Base-by-base conservation (phyloP, 1,284 basidiomycete species). In the Leucoagaricus sp. region DNA sequence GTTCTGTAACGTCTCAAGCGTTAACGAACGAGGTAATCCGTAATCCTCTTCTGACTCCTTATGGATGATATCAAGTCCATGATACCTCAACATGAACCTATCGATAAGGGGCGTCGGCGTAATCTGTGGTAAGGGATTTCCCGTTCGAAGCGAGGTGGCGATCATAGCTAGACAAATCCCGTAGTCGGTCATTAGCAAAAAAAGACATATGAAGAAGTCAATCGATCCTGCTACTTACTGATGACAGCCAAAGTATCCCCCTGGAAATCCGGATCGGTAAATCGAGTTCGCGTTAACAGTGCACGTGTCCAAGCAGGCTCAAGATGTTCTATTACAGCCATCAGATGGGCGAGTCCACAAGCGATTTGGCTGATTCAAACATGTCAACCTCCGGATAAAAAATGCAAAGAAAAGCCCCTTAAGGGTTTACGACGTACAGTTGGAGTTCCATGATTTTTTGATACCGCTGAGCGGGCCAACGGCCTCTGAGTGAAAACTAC, bases 241-340 rank as follows among this genome's bases (percentile, higher is more conserved):
- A 93, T 85, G 12, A 93, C 87, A 9, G 90, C 88, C 10, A 94
- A 75, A 8, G 92, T 79, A 60, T 94, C 93, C 2, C 92, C 93
- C 58, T 94, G 84, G 64, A 95, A 95, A 60, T 87, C 82, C 0
- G 89, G 82, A 67, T 95, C 91, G 12, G 87, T 73, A 60, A 95
- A 83, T 1, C 91, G 79, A 0, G 91, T 92, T 19, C 92, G 75
- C 17, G 81, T 80, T 15, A 95, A 76, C 59, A 94, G 85, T 0
- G 92, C 93, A 26, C 80, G 81, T 17, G 83, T 81, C 92, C 89
- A 95, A 13, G 81, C 74, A 0, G 84, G 82, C 52, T 91, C 86
- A 49, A 91, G 74, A 58, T 85, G 80, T 57, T 85, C 81, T 4
- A 87, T 72, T 5, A 86, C 78, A 0, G 85, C 86, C 71, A 84